Conservation (phyloP, 192 early-diverging fungal genomes). For the Umbelopsis isabellina region DNA sequence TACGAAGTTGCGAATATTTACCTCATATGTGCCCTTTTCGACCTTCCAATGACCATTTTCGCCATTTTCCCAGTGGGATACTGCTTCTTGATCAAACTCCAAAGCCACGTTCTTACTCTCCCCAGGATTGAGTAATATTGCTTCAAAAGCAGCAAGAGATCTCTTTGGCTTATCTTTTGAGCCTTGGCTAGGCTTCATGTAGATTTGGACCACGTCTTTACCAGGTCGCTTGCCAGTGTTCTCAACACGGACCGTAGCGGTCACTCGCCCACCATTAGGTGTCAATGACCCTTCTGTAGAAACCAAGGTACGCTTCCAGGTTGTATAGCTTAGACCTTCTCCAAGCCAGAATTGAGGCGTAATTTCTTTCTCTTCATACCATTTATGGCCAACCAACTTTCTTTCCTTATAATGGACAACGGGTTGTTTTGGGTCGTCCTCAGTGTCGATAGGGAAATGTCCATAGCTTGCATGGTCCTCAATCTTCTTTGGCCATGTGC, state of each 20-base stretch:
- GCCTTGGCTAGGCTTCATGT: neutral
- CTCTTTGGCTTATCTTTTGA: too few relatives aligned
- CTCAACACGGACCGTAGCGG: neutral
- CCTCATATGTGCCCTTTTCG: too few relatives aligned
- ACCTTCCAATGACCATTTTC: too few relatives aligned
- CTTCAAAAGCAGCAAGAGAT: too few relatives aligned
- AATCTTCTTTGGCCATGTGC: slow-evolving; percentile 52
- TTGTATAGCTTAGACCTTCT: slow-evolving; percentile 22
- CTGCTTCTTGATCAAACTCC: too few relatives aligned
- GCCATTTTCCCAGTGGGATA: too few relatives aligned
- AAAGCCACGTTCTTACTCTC: too few relatives aligned
- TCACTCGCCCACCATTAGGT: neutral
- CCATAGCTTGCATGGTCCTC: slow-evolving; percentile 35
- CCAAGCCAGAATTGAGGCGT: slow-evolving; percentile 32
- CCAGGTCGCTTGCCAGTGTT: slow-evolving; percentile 23
- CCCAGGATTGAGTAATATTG: too few relatives aligned
- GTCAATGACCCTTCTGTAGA: neutral
- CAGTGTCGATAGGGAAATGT: slow-evolving; percentile 18
- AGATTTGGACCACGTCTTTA: slow-evolving; percentile 21
- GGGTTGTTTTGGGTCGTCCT: neutral
- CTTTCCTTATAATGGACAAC: slow-evolving; percentile 24
- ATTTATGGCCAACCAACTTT: slow-evolving; percentile 27
- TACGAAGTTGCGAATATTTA: neutral
- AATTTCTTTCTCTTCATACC: slow-evolving; percentile 29
- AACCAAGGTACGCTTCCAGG: neutral